Evolutionary conservation across 768 basidiomycete genomes (phyloP), one percentile per base, ranked within the genome.

Genomic region (Mycena amicta): DNA sequence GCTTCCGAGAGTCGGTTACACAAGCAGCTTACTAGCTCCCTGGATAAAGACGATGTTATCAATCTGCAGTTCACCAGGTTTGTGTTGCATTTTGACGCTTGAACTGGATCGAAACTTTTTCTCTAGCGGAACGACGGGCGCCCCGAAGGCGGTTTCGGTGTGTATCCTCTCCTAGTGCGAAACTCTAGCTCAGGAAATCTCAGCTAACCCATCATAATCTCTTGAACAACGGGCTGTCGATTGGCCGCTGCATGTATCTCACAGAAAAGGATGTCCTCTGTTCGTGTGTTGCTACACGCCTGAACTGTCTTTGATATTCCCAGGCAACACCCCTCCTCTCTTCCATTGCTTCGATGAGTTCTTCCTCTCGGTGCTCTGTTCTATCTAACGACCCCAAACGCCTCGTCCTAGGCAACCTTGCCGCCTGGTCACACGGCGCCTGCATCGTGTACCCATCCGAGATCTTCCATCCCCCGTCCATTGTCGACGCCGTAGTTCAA

Each of bases 271-370:
- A 94, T 61, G 71, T 90, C 23, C 72, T 93, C 3, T 92, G 92
- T 90, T 22, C 18, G 3, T 23, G 6, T 12, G 4, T 33, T 59
- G 39, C 25, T 52, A 68, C 11, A 53, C 33, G 15, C 41, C 43
- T 12, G 26, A 50, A 15, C 39, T 60, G 53, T 25, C 4, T 23
- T 12, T 45, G 8, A 45, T 16, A 13, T 8, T 16, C 43, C 20
- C 47, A 92, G 90, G 89, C 78, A 93, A 93, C 61, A 86, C 86
- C 1, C 92, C 92, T 2, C 92, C 92, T 0, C 72, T 93, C 1
- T 94, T 93, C 69, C 92, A 94, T 69, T 93, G 92, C 68, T 93
- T 93, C 82, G 92, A 92, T 90, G 74, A 88, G 90, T 90, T 30
- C 77, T 43, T 27, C 56, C 27, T 22, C 45, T 33, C 20, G 20